phyloP scores from a whole-genome alignment of 2,329 filamentous ascomycete genomes.

The Hymenoscyphus infarciens region DNA sequence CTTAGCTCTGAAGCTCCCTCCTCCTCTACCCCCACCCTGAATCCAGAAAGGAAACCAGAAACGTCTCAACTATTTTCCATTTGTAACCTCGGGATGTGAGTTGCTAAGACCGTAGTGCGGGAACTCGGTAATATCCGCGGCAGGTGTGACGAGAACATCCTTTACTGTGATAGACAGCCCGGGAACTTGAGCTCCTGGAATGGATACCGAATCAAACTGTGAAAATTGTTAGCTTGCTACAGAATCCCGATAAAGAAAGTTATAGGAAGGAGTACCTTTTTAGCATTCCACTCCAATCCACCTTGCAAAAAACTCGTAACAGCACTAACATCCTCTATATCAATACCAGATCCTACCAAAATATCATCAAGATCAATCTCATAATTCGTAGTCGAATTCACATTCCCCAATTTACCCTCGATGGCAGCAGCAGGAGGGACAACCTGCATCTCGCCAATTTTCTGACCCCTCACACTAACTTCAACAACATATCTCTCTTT shows the following conservation, averaged over 20 bases:
- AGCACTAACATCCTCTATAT: slow-evolving; percentile 15
- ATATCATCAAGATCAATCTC: slow-evolving; percentile 21
- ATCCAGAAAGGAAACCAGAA: too few species aligned
- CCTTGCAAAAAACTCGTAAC: slow-evolving; percentile 22
- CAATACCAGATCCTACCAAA: slow-evolving; percentile 12
- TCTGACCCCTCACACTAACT: too few species aligned
- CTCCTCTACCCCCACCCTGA: too few species aligned
- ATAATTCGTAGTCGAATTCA: slow-evolving; percentile 17
- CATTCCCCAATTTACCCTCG: neutral
- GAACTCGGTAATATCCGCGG: slow-evolving; percentile 7
- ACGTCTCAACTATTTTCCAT: too few species aligned
- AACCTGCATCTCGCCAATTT: neutral
- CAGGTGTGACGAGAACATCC: slow-evolving; percentile 4
- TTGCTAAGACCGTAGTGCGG: slow-evolving; percentile 9
- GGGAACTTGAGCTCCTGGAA: neutral
- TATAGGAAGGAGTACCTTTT: too few species aligned
- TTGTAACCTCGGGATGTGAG: slow-evolving; percentile 2
- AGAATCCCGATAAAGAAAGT: too few species aligned
- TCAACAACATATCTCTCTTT: slow-evolving; percentile 26
- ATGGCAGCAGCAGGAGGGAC: neutral
- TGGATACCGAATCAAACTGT: slow-evolving; percentile 18
- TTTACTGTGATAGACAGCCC: slow-evolving; percentile 5
- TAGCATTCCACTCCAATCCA: slow-evolving; percentile 22
- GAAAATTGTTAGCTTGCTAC: neutral
- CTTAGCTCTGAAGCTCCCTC: too few species aligned